Evolutionary conservation across 129 eudicot genomes (phyloP).

Genomic region (Arctium lappa): DNA sequence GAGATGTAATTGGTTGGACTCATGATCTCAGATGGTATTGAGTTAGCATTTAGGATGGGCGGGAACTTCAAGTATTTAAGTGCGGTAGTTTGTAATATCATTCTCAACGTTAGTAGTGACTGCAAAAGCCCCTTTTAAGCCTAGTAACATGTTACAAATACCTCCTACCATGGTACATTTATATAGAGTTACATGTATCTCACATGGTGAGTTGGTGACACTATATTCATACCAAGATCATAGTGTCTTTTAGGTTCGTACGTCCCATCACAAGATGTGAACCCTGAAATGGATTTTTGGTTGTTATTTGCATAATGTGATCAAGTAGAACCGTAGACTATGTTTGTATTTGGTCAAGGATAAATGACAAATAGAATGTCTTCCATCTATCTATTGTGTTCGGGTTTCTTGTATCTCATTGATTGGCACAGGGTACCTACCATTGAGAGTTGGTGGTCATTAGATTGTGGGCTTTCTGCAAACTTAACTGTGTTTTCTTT

Average conservation of each 20-base stretch:
- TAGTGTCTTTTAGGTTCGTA: background rate
- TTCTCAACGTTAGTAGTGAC: background rate
- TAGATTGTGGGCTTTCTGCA: background rate
- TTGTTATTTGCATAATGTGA: background rate
- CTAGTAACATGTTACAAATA: background rate
- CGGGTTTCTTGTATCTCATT: background rate
- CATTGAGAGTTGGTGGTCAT: background rate
- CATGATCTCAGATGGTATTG: background rate
- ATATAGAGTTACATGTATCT: background rate
- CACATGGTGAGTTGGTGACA: background rate
- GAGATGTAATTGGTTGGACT: background rate
- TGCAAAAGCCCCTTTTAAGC: background rate
- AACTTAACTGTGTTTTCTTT: background rate
- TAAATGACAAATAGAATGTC: background rate
- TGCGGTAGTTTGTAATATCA: background rate
- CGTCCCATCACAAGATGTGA: background rate
- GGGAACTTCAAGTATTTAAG: background rate
- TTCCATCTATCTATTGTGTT: background rate
- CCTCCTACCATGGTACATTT: background rate
- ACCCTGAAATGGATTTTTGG: background rate
- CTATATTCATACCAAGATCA: background rate
- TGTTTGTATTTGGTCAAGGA: background rate
- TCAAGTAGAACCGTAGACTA: background rate
- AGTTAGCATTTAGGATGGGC: background rate
- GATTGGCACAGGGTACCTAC: background rate